Base-by-base conservation (phyloP, 768 basidiomycete genomes). In the Agrocybe praecox region DNA sequence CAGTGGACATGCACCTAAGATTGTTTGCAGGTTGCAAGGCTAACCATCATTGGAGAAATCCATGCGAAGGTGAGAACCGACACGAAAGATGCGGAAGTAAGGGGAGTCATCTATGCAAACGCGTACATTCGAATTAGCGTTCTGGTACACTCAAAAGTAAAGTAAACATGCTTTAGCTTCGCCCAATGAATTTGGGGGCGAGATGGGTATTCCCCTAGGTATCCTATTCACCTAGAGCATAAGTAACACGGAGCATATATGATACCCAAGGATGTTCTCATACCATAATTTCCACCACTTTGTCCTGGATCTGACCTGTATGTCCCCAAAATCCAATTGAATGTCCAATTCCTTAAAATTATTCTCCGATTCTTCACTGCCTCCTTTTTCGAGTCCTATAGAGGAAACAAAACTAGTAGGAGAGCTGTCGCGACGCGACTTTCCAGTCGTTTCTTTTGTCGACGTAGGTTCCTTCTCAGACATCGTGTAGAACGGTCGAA, bases 41-140 rank as follows among this genome's bases (percentile, higher is more conserved):
- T n/a, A 57, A 79, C 83, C 82, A 84, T 84, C 18, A 86, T 71
- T 1, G 81, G 82, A 2, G 79, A 80, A 32, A 91, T 82, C 85
- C 88, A 91, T 34, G 77, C 65, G 65, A 84, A 91, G 0, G 86
- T 86, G 40, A 91, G 70, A 29, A 81, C 70, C 15, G 85, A 83
- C 46, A 90, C 65, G 19, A 86, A 65, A 26, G 81, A 87, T 4
- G 87, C 86, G 15, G 72, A 70, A 0, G 77, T 81, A 15, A 89
- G 67, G 0, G 91, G 90, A 32, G 84, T 86, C 43, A 82, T 65
- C 72, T 83, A 54, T 10, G 45, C 15, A 19, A 56, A 19, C 22
- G 29, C 43, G 14, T 26, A 26, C 29, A 17, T n/a, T n/a, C n/a
- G n/a, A n/a, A 19, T 18, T 32, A 18, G 21, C 11, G 26, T n/a